A percentile compares a stretch with the other conserved stretches of the same genome.
Evolutionary conservation across 73 alveolate genomes (phyloP).

Genomic region (Tetrahymena malaccensis): DNA sequence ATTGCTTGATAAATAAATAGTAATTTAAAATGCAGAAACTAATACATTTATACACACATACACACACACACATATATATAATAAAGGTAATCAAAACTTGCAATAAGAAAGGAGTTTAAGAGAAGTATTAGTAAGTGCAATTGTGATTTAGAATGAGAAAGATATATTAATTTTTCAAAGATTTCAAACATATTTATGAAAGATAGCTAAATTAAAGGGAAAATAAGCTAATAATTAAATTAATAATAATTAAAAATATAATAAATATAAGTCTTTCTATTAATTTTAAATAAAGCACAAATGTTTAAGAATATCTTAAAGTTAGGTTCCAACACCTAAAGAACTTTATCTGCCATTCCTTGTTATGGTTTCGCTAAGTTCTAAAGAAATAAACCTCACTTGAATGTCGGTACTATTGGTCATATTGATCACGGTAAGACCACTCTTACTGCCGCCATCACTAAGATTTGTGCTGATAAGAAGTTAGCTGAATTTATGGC

Average conservation of each 20-base stretch:
- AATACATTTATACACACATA: too few species aligned
- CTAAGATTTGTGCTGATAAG: constrained; percentile 55
- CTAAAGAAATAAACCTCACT: constrained; percentile 83
- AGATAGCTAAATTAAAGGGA: neutral
- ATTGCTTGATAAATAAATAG: too few species aligned
- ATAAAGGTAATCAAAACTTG: too few species aligned
- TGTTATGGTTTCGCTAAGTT: constrained; percentile 57
- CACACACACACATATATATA: too few species aligned
- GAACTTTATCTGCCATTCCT: neutral
- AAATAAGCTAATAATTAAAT: neutral
- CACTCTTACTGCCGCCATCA: constrained; percentile 91
- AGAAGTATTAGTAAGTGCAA: neutral
- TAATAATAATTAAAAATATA: neutral
- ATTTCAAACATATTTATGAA: neutral
- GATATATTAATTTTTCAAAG: neutral
- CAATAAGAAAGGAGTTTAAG: neutral
- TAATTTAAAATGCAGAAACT: too few species aligned
- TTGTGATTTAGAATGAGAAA: neutral
- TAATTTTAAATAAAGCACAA: neutral
- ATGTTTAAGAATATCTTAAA: neutral
- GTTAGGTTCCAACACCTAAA: neutral
- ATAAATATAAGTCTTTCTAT: neutral
- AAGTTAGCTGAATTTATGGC: constrained; percentile 57
- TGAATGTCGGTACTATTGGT: constrained; percentile 92
- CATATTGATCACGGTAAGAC: constrained; percentile 97